Percentiles rank a stretch among this genome's conserved stretches.
These are phyloP conservation scores for Phytophthora podocarpi DNA, from an alignment of 352 stramenopile species.

Conservation along the genomic window DNA sequence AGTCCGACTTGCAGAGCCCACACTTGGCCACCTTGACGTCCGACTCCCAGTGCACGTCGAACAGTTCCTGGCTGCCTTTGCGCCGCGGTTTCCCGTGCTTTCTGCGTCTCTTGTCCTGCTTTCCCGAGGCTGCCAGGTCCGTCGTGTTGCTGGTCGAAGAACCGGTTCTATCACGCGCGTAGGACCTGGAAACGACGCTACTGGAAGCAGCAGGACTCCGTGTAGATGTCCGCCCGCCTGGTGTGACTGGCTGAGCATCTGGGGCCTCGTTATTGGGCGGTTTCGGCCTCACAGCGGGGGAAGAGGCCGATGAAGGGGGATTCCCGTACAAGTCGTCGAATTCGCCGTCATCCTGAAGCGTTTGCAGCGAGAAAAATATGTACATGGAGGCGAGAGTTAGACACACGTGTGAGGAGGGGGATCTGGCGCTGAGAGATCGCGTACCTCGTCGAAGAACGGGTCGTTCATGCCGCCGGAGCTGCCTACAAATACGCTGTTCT, in stretches of 20 bases:
- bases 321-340: slow-evolving; percentile 80
- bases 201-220: slow-evolving; percentile 26
- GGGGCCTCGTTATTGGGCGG: slow-evolving; percentile 6
- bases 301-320: slow-evolving; percentile 10
- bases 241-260: neutral
- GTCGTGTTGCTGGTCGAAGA: slow-evolving; percentile 27
- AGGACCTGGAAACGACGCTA: slow-evolving; percentile 30
- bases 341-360: slow-evolving; percentile 63
- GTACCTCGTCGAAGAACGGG: slow-evolving; percentile 47
- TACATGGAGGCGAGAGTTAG: slow-evolving; percentile 2
- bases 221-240: neutral
- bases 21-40: slow-evolving; percentile 50
- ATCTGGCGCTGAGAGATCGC: neutral
- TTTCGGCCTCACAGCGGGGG: neutral
- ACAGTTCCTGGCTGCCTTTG: slow-evolving; percentile 64
- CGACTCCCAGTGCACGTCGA: slow-evolving; percentile 69
- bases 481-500: too few species aligned
- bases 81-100: slow-evolving; percentile 36
- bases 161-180: slow-evolving; percentile 25
- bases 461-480: slow-evolving; percentile 32
- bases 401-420: neutral
- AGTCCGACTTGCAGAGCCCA: slow-evolving; percentile 56
- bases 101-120: slow-evolving; percentile 10
- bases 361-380: slow-evolving; percentile 5
- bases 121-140: slow-evolving; percentile 21